A percentile compares a stretch with the other conserved stretches of the same genome.
phyloP scores from a whole-genome alignment of 73 alveolate species.

The Tetrahymena malaccensis region DNA sequence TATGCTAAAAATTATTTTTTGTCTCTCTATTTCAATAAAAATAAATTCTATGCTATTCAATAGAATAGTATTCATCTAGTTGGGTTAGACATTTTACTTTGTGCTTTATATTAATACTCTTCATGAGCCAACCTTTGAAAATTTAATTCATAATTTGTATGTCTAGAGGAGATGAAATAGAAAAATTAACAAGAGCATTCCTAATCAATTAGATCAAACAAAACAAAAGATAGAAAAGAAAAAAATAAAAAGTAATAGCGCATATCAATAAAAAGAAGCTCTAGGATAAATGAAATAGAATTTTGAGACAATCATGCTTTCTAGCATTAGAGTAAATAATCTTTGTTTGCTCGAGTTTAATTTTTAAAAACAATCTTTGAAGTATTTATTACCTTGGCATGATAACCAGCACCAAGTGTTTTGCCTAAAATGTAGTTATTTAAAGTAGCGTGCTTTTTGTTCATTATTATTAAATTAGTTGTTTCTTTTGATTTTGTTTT shows the following conservation, averaged over 20 bases:
- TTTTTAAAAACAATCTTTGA: not conserved
- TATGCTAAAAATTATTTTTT: not conserved
- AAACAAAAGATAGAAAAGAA: not conserved
- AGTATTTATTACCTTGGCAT: slow-evolving; percentile 8
- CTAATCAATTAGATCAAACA: not conserved
- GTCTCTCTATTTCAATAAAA: not conserved
- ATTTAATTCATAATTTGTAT: not conserved
- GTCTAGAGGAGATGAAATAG: not conserved
- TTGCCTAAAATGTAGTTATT: not conserved
- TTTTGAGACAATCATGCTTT: not conserved
- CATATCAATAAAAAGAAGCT: not conserved
- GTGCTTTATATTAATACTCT: not conserved
- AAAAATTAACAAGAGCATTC: not conserved
- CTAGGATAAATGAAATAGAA: not conserved
- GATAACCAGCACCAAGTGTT: slow-evolving; percentile 28
- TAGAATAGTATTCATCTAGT: not conserved
- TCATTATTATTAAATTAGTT: not conserved
- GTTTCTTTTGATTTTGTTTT: not conserved
- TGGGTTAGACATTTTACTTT: not conserved
- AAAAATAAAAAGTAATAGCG: not conserved
- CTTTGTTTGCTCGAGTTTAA: not conserved
- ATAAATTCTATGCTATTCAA: not conserved
- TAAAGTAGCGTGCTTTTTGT: not conserved
- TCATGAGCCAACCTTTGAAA: not conserved
- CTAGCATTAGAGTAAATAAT: no score